Percentiles rank a stretch among this genome's conserved stretches.
These are phyloP conservation scores for Cutaneotrichosporon cutaneum DNA, from an alignment of 1,284 basidiomycete genomes.

Conservation along the genomic window DNA sequence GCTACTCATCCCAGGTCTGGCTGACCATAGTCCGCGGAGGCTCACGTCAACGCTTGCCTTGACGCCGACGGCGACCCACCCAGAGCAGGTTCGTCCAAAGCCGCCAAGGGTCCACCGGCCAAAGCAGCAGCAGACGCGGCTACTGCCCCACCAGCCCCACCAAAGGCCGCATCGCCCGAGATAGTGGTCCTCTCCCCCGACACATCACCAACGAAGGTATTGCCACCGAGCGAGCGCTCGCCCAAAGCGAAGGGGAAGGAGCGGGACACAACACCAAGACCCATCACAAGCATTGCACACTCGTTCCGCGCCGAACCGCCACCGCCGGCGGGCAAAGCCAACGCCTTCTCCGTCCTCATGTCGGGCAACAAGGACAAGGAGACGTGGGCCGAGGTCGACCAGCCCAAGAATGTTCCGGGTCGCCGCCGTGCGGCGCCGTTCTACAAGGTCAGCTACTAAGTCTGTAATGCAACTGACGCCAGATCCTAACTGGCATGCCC, in stretches of 20 bases:
- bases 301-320: slow-evolving; percentile 21
- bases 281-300: slow-evolving; percentile 33
- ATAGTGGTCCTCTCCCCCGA: not conserved
- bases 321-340: slow-evolving; percentile 40
- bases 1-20: too few species aligned
- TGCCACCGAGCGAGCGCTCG: not conserved
- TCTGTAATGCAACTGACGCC: not conserved
- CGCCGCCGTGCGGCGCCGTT: slow-evolving; percentile 72
- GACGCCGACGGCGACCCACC: slow-evolving; percentile 26
- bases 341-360: slow-evolving; percentile 79
- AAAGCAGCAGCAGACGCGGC: too few species aligned
- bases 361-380: slow-evolving; percentile 72
- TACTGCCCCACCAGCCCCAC: not conserved
- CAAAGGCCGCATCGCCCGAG: not conserved
- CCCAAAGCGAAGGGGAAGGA: not conserved
- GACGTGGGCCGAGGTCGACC: slow-evolving; percentile 74
- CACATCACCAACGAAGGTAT: not conserved
- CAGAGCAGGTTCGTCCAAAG: slow-evolving; percentile 1
- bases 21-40: slow-evolving; percentile 34
- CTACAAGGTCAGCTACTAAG: slow-evolving; percentile 69
- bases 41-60: slow-evolving; percentile 52
- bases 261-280: slow-evolving; percentile 13
- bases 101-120: not conserved
- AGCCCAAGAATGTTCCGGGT: slow-evolving; percentile 30
- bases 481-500: slow-evolving; percentile 89